Percentiles rank a stretch among this genome's conserved stretches.
phyloP scores from a whole-genome alignment of 768 basidiomycete genomes.

The Sporobolomyces phaffii region DNA sequence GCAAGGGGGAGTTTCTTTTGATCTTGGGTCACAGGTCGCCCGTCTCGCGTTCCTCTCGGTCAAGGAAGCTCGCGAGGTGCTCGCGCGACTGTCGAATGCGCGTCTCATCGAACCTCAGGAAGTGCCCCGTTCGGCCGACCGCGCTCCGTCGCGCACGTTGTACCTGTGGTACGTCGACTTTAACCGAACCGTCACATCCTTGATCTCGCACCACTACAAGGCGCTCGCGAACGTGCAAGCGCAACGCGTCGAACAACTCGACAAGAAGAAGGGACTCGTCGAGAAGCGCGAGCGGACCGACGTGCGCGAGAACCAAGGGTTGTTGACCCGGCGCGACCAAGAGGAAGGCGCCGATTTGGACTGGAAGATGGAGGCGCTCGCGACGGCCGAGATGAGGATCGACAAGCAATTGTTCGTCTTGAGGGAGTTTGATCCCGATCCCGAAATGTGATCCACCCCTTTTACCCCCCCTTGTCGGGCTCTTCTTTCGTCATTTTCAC shows the following conservation, averaged over 20 bases:
- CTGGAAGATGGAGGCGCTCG: slow-evolving; percentile 64
- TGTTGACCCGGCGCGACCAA: slow-evolving; percentile 69
- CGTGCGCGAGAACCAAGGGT: slow-evolving; percentile 61
- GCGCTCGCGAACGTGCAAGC: slow-evolving; percentile 76
- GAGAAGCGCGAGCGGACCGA: slow-evolving; percentile 75
- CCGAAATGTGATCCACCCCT: slow-evolving; percentile 1
- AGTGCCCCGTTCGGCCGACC: slow-evolving; percentile 81
- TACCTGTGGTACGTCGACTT: slow-evolving; percentile 94
- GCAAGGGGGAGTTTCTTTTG: no score
- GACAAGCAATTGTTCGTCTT: slow-evolving; percentile 86
- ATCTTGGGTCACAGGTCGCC: slow-evolving; percentile 83
- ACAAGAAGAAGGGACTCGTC: slow-evolving; percentile 62
- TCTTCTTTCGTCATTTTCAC: no score
- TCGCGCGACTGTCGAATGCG: slow-evolving; percentile 71
- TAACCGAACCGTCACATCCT: slow-evolving; percentile 67
- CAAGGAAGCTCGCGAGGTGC: slow-evolving; percentile 73
- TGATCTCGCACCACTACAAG: slow-evolving; percentile 77
- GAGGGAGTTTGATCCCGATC: slow-evolving; percentile 53
- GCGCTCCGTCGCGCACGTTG: slow-evolving; percentile 79
- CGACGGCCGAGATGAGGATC: slow-evolving; percentile 72
- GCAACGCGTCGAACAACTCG: slow-evolving; percentile 67
- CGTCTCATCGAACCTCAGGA: slow-evolving; percentile 85
- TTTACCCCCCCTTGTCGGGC: no score
- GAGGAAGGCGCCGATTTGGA: slow-evolving; percentile 70
- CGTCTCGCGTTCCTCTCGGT: slow-evolving; percentile 88